phyloP scores from a whole-genome alignment of 345 rosid genomes.

The Salix purpurea region DNA sequence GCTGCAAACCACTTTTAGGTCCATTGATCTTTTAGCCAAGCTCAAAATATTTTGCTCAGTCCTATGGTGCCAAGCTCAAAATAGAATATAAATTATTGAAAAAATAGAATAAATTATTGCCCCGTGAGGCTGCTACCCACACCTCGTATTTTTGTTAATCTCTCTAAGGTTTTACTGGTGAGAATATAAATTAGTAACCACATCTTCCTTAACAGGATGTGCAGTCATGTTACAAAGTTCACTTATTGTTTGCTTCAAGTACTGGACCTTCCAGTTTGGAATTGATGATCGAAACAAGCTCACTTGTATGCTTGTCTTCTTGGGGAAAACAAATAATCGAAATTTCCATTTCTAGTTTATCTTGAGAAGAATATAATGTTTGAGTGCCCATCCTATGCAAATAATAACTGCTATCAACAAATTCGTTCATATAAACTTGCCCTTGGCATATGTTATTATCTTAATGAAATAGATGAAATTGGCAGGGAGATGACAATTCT shows the following conservation, averaged over 20 bases:
- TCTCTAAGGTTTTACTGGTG: background rate
- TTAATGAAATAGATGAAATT: conserved; percentile 5
- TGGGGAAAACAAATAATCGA: too few relatives aligned
- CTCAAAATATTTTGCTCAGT: background rate
- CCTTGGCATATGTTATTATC: background rate
- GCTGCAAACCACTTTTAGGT: too few relatives aligned
- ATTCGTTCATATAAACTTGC: background rate
- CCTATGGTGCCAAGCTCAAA: background rate
- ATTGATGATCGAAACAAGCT: too few relatives aligned
- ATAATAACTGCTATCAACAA: background rate
- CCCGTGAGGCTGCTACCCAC: too few relatives aligned
- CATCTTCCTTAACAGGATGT: background rate
- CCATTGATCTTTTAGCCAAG: too few relatives aligned
- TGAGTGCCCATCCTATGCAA: background rate
- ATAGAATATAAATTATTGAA: too few relatives aligned
- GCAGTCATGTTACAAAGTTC: background rate
- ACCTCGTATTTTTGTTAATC: background rate
- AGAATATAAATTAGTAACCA: background rate
- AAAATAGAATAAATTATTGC: too few relatives aligned
- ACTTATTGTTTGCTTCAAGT: too few relatives aligned
- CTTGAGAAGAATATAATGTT: background rate
- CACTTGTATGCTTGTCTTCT: too few relatives aligned
- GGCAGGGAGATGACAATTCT: conserved; percentile 58
- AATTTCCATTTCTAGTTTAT: too few relatives aligned
- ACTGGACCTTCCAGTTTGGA: too few relatives aligned